Evolutionary conservation across 306 rosid genomes (phyloP), one percentile per base, ranked within the genome.

Genomic region (Vigna angularis): DNA sequence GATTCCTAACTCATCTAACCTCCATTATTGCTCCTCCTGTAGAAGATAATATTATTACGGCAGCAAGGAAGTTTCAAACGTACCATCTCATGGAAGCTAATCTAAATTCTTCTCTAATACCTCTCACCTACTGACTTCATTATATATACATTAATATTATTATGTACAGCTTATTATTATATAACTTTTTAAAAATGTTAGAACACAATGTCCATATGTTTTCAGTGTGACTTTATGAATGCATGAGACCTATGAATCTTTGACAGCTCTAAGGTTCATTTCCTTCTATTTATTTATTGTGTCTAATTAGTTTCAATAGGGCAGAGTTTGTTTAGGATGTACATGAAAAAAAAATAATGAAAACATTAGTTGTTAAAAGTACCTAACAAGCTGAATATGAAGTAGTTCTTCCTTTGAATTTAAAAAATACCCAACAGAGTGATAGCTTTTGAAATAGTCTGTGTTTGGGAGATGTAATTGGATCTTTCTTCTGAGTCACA

Each of bases 11-110:
- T 6, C 0, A 12, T 13, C 0, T 24, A 3, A 28, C 10, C 14
- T 8, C 10, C 90, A 87, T 71, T 7, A 1, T 38, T 81, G 88
- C 77, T 2, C 0, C 12, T 38, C 6, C 3, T 81, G 88, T 49
- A 66, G 9, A 6, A 73, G 64, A 50, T 86, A 49, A 76, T 61
- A 0, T 63, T 42, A 3, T 13, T 34, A 52, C 18, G 34, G 34
- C 17, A 24, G 7, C 8, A 7, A 13, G 5, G 15, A 20, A 24
- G 24, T 51, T 34, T 22, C 13, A 59, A 53, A 59, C 66, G 8
- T 50, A 59, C 38, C 7, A 47, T n/a, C 12, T 58, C 1, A 30
- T 78, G 68, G 13, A 68, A 68, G 20, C n/a, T 78, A 45, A 51
- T n/a, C 22, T 44, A 13, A 61, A 17, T 42, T 14, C 42, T 63